phyloP scores from a whole-genome alignment of 2,329 filamentous ascomycete genomes.

The Sporothrix brasiliensis region DNA sequence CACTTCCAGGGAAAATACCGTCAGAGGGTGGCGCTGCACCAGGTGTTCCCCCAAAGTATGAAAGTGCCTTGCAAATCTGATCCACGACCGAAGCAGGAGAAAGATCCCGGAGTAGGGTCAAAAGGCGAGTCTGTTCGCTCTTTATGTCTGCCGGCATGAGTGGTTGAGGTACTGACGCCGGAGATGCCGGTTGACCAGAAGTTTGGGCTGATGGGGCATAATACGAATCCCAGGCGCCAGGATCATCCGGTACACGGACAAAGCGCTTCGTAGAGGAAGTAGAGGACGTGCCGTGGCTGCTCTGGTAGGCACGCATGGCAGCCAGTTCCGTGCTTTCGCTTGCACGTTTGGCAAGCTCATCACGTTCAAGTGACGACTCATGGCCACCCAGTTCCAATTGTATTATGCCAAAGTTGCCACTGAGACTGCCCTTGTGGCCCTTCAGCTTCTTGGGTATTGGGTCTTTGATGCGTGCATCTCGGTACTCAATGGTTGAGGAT shows the following conservation, averaged over 20 bases:
- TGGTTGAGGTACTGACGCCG: neutral
- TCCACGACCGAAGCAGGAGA: slow-evolving; percentile 62
- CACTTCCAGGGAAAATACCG: slow-evolving; percentile 59
- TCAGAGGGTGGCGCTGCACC: slow-evolving; percentile 56
- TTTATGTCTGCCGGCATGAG: slow-evolving; percentile 56
- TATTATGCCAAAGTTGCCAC: slow-evolving; percentile 66
- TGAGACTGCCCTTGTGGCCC: slow-evolving; percentile 58
- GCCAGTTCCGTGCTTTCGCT: slow-evolving; percentile 64
- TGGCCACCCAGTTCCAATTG: slow-evolving; percentile 58
- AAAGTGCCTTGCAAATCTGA: slow-evolving; percentile 63
- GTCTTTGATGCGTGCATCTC: slow-evolving; percentile 57
- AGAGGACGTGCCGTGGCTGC: slow-evolving; percentile 56
- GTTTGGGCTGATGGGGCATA: slow-evolving; percentile 28
- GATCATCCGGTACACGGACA: slow-evolving; percentile 42
- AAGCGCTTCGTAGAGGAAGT: slow-evolving; percentile 51
- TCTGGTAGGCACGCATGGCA: slow-evolving; percentile 58
- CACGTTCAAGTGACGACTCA: slow-evolving; percentile 51
- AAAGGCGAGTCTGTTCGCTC: slow-evolving; percentile 61
- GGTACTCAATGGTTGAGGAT: slow-evolving; percentile 31
- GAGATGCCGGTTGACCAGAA: slow-evolving; percentile 30
- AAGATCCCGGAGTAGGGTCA: slow-evolving; percentile 59
- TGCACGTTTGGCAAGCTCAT: slow-evolving; percentile 61
- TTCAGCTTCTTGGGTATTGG: slow-evolving; percentile 65
- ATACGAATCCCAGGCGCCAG: slow-evolving; percentile 29
- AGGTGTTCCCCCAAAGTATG: slow-evolving; percentile 65